Conservation (phyloP, 306 rosid species). For the Cucurbita pepo region DNA sequence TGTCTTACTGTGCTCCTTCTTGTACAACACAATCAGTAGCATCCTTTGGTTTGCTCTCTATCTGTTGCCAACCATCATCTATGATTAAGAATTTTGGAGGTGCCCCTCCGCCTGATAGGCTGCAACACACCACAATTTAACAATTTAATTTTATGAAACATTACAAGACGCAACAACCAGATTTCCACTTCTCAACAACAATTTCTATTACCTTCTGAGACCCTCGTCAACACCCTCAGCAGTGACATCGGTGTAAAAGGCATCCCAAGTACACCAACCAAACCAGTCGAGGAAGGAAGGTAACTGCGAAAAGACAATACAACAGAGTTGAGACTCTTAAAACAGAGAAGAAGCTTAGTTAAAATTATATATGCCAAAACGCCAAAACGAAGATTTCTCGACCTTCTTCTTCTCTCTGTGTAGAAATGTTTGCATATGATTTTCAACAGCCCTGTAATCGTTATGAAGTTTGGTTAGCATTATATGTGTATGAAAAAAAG, state of each 20-base stretch:
- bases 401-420: slow-evolving; percentile 92
- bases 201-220: slow-evolving; percentile 47
- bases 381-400: slow-evolving; percentile 1
- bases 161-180: neutral
- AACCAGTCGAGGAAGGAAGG: slow-evolving; percentile 87
- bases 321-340: slow-evolving; percentile 5
- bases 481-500: too few species aligned
- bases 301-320: slow-evolving; percentile 31
- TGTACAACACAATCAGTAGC: slow-evolving; percentile 34
- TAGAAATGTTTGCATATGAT: slow-evolving; percentile 65
- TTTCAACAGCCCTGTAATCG: slow-evolving; percentile 56
- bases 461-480: neutral
- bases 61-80: slow-evolving; percentile 99
- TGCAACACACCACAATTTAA: slow-evolving; percentile 24
- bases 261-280: slow-evolving; percentile 99
- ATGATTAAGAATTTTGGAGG: slow-evolving; percentile 81
- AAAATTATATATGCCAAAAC: neutral
- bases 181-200: neutral
- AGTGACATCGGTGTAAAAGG: slow-evolving; percentile 91
- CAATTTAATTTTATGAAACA: neutral
- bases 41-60: slow-evolving; percentile 55
- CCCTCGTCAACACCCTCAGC: slow-evolving; percentile 90
- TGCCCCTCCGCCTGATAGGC: slow-evolving; percentile 69
- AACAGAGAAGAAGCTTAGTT: neutral
- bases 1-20: slow-evolving; percentile 94